Base-by-base conservation (phyloP, 2,329 filamentous ascomycete species). In the Hypoxylon sp. region DNA sequence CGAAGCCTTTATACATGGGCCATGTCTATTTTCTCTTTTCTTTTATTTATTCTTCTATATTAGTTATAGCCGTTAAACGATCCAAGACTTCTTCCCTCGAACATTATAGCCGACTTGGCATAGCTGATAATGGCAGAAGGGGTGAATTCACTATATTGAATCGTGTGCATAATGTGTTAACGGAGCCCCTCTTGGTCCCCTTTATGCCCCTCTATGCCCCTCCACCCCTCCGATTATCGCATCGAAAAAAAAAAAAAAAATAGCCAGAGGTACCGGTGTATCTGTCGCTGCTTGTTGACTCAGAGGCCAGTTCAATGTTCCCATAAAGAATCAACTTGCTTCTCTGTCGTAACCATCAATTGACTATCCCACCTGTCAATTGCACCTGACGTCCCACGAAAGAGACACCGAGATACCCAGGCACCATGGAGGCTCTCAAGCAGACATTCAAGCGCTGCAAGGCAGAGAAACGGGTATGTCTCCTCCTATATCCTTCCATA, bases 371-470 rank as follows among this genome's bases (percentile, higher is more conserved):
- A 35, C 5, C 31, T 35, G 17, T 35, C n/a, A 35, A 11, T 35
- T 35, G n/a, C 15, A 35, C 10, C 9, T 11, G 31, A 35, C 31
- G 17, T 8, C n/a, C n/a, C 15, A 3, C n/a, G 9, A 35, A 3
- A 31, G 31, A 17, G n/a, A n/a, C n/a, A n/a, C n/a, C n/a, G n/a
- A n/a, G n/a, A n/a, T n/a, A 23, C 21, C 48, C 17, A 20, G 50
- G 46, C 72, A 78, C 20, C 42, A 86, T 86, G 83, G 83, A 86
- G 64, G 77, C 71, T 59, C 79, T 86, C 66, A 84, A 81, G 73
- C 73, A 84, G 73, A 83, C 83, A n/a, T 86, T 86, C 68, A 75
- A 77, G 72, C 80, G 77, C 69, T 85, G 82, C 79, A 85, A 85
- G 77, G 81, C 81, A 62, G 77, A 85, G 75, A 80, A 79, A 57